A percentile compares a stretch with the other conserved stretches of the same genome.
Evolutionary conservation across 331 rosid species (phyloP).

Genomic region (Saraca asoca): DNA sequence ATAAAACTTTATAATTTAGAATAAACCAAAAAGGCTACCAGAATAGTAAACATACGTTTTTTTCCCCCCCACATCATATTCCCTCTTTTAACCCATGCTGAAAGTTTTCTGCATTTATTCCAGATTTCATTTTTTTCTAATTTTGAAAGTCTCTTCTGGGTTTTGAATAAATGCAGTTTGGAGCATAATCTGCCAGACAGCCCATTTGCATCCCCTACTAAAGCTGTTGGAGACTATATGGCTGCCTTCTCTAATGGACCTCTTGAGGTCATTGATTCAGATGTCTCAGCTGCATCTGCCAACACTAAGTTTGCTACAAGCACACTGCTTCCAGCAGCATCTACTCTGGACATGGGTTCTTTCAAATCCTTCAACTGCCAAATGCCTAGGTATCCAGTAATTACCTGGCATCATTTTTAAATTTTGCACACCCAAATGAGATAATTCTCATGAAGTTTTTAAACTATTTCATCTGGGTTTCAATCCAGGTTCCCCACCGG

Average conservation of each 20-base stretch:
- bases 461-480: conserved; percentile 7
- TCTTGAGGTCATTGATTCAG: conserved; percentile 46
- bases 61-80: conserved; percentile 10
- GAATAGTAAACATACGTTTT: conserved; percentile 36
- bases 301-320: conserved; percentile 54
- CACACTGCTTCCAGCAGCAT: conserved; percentile 45
- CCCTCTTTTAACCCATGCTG: conserved; percentile 37
- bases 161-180: conserved; percentile 63
- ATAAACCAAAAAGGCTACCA: conserved; percentile 24
- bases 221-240: conserved; percentile 41
- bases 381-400: conserved; percentile 65
- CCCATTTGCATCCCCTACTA: conserved; percentile 95
- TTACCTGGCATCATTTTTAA: conserved; percentile 2
- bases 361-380: conserved; percentile 86
- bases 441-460: conserved; percentile 27
- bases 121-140: conserved; percentile 13
- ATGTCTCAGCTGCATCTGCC: conserved; percentile 47
- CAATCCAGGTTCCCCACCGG: conserved; percentile 73
- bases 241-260: conserved; percentile 34
- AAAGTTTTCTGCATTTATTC: conserved; percentile 37
- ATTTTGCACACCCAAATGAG: neutral
- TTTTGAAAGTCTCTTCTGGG: conserved; percentile 19
- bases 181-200: conserved; percentile 97
- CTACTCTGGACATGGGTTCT: conserved; percentile 70
- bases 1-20: conserved; percentile 34